phyloP scores from a whole-genome alignment of 2,329 filamentous ascomycete species.

The Geosmithia flava region DNA sequence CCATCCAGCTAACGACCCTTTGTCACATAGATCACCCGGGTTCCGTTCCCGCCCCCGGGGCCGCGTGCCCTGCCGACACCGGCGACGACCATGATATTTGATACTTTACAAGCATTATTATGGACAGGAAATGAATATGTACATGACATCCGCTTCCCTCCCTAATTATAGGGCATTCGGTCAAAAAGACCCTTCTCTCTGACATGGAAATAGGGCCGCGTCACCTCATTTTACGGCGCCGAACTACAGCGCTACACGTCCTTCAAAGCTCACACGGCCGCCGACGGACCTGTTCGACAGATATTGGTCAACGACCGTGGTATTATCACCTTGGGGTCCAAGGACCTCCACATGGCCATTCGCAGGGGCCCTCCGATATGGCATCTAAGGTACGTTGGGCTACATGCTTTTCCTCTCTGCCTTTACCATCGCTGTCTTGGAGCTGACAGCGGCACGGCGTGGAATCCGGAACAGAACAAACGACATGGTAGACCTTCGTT shows the following conservation, averaged over 20 bases:
- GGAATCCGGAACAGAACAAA: constrained; percentile 34
- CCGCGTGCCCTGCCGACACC: constrained; percentile 57
- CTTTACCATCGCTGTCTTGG: background rate
- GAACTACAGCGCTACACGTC: constrained; percentile 86
- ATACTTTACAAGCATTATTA: constrained; percentile 76
- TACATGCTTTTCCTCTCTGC: background rate
- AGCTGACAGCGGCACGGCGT: constrained; percentile 6
- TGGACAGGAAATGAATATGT: constrained; percentile 92
- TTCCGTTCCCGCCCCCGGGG: constrained; percentile 67
- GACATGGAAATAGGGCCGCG: constrained; percentile 51
- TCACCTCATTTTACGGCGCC: constrained; percentile 77
- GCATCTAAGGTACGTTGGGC: constrained; percentile 58
- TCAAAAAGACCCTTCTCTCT: background rate
- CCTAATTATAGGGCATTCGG: background rate
- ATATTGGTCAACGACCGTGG: constrained; percentile 87
- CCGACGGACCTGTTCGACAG: constrained; percentile 74
- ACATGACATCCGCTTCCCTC: constrained; percentile 17
- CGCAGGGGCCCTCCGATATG: constrained; percentile 75
- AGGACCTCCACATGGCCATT: constrained; percentile 79
- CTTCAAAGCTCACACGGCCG: constrained; percentile 62
- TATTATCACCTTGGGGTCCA: constrained; percentile 70
- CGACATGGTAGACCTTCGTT: constrained; percentile 76
- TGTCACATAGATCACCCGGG: constrained; percentile 55
- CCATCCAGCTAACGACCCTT: constrained; percentile 4
- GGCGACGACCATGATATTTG: constrained; percentile 76